phyloP scores from a whole-genome alignment of 768 basidiomycete species.

The Termitomyces sp. region DNA sequence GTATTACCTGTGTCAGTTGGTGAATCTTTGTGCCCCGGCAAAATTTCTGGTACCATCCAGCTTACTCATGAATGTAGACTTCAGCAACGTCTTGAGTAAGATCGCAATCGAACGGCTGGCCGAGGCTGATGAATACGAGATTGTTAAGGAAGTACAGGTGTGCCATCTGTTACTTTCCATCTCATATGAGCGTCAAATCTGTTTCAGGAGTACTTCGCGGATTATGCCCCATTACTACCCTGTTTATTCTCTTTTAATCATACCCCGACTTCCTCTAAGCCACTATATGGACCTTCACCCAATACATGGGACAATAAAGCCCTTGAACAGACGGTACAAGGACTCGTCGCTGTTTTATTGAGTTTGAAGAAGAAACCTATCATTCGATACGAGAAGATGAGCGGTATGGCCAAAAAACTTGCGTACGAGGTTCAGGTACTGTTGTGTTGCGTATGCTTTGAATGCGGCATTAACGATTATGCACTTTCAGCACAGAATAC shows the following conservation, averaged over 20 bases:
- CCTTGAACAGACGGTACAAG: slow-evolving; percentile 73
- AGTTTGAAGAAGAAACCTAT: slow-evolving; percentile 95
- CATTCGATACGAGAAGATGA: slow-evolving; percentile 93
- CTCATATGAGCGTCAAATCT: slow-evolving; percentile 1
- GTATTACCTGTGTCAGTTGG: slow-evolving; percentile 98
- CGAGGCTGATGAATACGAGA: slow-evolving; percentile 92
- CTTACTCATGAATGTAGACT: slow-evolving; percentile 51
- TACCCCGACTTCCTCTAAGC: slow-evolving; percentile 51
- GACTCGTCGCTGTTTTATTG: slow-evolving; percentile 79
- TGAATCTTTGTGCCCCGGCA: slow-evolving; percentile 41
- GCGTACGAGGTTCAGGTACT: slow-evolving; percentile 83
- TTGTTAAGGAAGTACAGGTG: slow-evolving; percentile 96
- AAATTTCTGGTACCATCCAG: slow-evolving; percentile 10
- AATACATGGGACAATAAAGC: slow-evolving; percentile 71
- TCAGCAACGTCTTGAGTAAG: slow-evolving; percentile 92
- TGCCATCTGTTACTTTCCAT: slow-evolving; percentile 12
- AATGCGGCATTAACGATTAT: not conserved
- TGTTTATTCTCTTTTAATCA: slow-evolving; percentile 86
- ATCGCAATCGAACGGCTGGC: slow-evolving; percentile 88
- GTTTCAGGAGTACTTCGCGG: slow-evolving; percentile 91
- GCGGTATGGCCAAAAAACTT: slow-evolving; percentile 84
- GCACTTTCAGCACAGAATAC: slow-evolving; percentile 61
- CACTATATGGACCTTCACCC: slow-evolving; percentile 68
- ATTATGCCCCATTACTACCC: slow-evolving; percentile 85
- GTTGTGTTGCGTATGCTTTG: slow-evolving; percentile 10